Evolutionary conservation across 1,284 basidiomycete species (phyloP).

Genomic region (Ganoderma leucocontextum): DNA sequence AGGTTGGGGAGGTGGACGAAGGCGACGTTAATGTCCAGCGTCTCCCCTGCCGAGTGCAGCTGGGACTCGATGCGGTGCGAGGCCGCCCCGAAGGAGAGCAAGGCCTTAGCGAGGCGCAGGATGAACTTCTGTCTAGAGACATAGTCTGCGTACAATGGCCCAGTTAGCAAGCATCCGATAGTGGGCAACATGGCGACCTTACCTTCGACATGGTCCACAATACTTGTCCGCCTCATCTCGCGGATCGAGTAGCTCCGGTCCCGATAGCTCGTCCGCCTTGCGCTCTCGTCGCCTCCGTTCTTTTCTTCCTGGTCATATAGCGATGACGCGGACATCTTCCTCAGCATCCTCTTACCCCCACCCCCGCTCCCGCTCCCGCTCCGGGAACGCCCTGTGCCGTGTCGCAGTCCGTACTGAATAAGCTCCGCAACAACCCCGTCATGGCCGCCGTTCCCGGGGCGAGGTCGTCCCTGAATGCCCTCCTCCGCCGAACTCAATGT

Average conservation of each 20-base stretch:
- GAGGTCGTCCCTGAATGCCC: conserved; percentile 7
- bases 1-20: conserved; percentile 86
- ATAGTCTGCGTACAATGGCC: conserved; percentile 54
- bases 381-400: conserved; percentile 9
- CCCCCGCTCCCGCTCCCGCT: not conserved
- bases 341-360: conserved; percentile 15
- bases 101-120: conserved; percentile 80
- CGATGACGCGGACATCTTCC: conserved; percentile 16
- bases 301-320: conserved; percentile 21
- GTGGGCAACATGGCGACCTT: conserved; percentile 9
- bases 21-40: conserved; percentile 67
- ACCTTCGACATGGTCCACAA: conserved; percentile 48
- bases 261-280: conserved; percentile 25
- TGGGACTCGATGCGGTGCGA: conserved; percentile 89
- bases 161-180: not conserved
- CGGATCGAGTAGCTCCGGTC: conserved; percentile 32
- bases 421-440: conserved; percentile 29
- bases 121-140: conserved; percentile 78
- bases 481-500: conserved; percentile 30
- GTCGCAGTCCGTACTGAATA: conserved; percentile 24
- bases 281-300: conserved; percentile 11
- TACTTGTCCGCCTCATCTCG: conserved; percentile 33
- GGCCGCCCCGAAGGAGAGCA: conserved; percentile 85
- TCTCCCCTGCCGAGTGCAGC: conserved; percentile 62
- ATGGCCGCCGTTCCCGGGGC: conserved; percentile 5